phyloP scores from a whole-genome alignment of 2,329 filamentous ascomycete genomes.

The Lanzia echinophila region DNA sequence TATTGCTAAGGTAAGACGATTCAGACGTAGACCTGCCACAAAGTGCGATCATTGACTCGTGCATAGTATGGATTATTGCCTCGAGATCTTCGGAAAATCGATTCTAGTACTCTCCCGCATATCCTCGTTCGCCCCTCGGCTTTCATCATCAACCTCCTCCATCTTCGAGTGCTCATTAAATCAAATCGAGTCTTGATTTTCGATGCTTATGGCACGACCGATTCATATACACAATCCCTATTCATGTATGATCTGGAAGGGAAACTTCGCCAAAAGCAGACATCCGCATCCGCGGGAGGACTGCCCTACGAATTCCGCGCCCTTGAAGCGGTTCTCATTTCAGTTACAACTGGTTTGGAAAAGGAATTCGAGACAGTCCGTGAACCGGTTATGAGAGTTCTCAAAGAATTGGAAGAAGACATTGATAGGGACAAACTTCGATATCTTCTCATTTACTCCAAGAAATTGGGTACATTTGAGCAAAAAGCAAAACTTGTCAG shows the following conservation, averaged over 20 bases:
- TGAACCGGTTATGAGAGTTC: conserved; percentile 82
- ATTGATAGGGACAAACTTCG: conserved; percentile 93
- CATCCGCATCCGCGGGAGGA: conserved; percentile 48
- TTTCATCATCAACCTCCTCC: conserved; percentile 92
- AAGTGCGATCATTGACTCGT: conserved; percentile 17
- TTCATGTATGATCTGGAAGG: conserved; percentile 98
- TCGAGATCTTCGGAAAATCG: conserved; percentile 93
- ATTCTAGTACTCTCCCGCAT: conserved; percentile 90
- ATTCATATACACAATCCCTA: conserved; percentile 89
- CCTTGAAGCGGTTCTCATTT: conserved; percentile 89
- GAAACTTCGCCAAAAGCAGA: conserved; percentile 76
- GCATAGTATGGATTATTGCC: conserved; percentile 80
- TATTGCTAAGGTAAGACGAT: conserved; percentile 69
- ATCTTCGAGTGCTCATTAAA: conserved; percentile 92
- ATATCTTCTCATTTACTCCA: conserved; percentile 85
- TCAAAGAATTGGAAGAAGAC: conserved; percentile 89
- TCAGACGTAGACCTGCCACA: conserved; percentile 17
- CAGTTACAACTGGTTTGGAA: conserved; percentile 84
- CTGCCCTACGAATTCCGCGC: conserved; percentile 95
- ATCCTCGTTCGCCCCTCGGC: conserved; percentile 90
- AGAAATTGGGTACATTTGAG: conserved; percentile 93
- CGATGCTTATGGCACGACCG: conserved; percentile 89
- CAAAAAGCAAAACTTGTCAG: conserved; percentile 92
- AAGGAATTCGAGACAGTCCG: conserved; percentile 91
- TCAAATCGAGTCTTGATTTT: conserved; percentile 91